Evolutionary conservation across 2,329 filamentous ascomycete species (phyloP), one percentile per base, ranked within the genome.

Genomic region (Ceratocystis harringtonii): DNA sequence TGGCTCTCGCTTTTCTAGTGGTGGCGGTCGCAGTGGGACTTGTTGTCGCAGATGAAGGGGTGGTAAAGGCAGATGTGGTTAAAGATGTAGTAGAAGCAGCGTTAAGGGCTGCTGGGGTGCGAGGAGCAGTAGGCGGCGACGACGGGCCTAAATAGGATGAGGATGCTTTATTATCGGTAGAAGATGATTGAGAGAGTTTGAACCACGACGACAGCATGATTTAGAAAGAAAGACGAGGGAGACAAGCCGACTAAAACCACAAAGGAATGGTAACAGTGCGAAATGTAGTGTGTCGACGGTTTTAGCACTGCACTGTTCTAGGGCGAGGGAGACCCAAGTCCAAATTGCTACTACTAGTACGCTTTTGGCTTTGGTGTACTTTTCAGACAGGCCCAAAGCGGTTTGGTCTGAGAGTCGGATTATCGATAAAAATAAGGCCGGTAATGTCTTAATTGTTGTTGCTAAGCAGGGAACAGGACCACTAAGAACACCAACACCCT

Each of bases 171-270:
- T 15, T 12, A 10, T 58, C 10, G n/a, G 43, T 45, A 61, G 55
- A 61, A 45, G 43, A 50, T 45, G 45, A 22, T 52, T 55, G 62
- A 63, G 45, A 55, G 17, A 30, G 62, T 28, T 43, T 50, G 17
- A 52, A 65, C 55, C 55, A 60, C 63, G 55, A 32, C 28, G 63
- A 65, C 55, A 60, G 45, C 63, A 65, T 65, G 55, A 44, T 61
- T 30, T 22, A 61, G 48, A 52, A 61, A 60, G 63, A 50, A 65
- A 61, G 43, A 50, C 30, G 62, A 50, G 63, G 62, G 63, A 61
- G 22, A 43, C 48, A 44, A 50, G 52, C n/a, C 41, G 32, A 61
- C 43, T 28, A 61, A 45, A 65, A 61, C 63, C 52, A 44, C 25
- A 36, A 43, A 62, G 61, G 61, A 61, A 64, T 48, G n/a, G 17